phyloP scores from a whole-genome alignment of 1,284 basidiomycete species.

The Violaceomyces palustris region DNA sequence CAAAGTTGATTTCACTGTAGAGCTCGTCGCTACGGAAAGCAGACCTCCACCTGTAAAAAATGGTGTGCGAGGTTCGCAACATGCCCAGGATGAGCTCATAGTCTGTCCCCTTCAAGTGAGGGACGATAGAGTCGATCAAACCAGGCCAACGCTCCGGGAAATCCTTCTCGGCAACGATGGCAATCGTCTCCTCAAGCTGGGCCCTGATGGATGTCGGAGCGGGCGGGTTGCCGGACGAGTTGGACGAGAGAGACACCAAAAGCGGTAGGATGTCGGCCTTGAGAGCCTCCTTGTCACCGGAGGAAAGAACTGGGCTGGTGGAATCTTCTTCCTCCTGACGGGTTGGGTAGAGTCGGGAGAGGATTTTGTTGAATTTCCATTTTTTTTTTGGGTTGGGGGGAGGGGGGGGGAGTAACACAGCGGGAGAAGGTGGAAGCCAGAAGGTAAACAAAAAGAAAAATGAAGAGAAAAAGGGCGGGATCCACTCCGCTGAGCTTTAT shows the following conservation, averaged over 20 bases:
- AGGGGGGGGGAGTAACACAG: no score
- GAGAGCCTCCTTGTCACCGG: constrained; percentile 63
- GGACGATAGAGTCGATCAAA: constrained; percentile 54
- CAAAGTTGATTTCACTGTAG: constrained; percentile 87
- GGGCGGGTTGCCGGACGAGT: constrained; percentile 13
- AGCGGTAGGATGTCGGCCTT: constrained; percentile 70
- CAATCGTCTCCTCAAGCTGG: constrained; percentile 46
- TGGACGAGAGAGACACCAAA: constrained; percentile 65
- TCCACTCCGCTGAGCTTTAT: no score
- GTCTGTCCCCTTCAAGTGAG: constrained; percentile 68
- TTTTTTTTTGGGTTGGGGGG: no score
- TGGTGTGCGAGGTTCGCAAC: constrained; percentile 88
- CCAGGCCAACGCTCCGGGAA: constrained; percentile 45
- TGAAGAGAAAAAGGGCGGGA: no score
- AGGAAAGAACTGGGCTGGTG: constrained; percentile 6
- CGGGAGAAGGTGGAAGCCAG: no score
- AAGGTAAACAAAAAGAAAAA: no score
- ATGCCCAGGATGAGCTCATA: constrained; percentile 83
- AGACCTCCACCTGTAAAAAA: constrained; percentile 87
- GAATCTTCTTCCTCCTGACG: no score
- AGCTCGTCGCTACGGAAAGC: constrained; percentile 82
- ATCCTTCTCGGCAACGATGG: constrained; percentile 43
- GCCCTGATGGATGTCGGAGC: constrained; percentile 36
- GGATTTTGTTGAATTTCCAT: no score
- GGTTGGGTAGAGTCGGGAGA: no score